Percentiles rank a stretch among this genome's conserved stretches.
These are phyloP conservation scores for Saposhnikovia divaricata DNA, from an alignment of 129 eudicot genomes.

Conservation along the genomic window DNA sequence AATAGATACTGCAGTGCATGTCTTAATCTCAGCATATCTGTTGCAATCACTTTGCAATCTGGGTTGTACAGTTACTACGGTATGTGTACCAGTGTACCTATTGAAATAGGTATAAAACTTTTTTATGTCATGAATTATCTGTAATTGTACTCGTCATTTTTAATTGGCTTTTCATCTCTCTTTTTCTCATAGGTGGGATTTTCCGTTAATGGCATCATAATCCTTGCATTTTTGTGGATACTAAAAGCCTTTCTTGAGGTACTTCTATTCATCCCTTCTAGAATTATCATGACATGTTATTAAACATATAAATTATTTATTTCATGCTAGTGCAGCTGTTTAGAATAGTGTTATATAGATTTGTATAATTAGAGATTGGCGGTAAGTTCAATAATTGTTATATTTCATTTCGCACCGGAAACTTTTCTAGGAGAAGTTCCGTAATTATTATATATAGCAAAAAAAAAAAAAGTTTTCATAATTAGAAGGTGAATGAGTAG, in stretches of 20 bases:
- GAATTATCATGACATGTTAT: background rate
- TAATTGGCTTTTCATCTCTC: background rate
- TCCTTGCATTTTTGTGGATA: slow-evolving; percentile 85
- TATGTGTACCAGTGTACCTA: too few relatives aligned
- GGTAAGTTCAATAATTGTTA: too few relatives aligned
- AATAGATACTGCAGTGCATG: too few relatives aligned
- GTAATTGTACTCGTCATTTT: background rate
- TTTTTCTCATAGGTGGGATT: slow-evolving; percentile 62
- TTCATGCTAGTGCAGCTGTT: background rate
- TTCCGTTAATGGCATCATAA: slow-evolving; percentile 82
- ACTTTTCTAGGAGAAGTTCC: too few relatives aligned
- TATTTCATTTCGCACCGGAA: too few relatives aligned
- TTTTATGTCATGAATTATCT: background rate
- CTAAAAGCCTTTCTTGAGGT: slow-evolving; percentile 90
- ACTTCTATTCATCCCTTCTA: background rate
- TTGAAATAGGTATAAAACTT: too few relatives aligned
- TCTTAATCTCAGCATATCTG: too few relatives aligned
- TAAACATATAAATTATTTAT: background rate
- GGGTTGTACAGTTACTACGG: too few relatives aligned
- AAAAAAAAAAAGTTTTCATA: background rate
- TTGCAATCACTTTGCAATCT: too few relatives aligned
- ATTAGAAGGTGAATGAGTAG: background rate
- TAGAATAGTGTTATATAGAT: background rate
- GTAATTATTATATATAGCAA: background rate
- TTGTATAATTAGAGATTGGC: background rate